A percentile compares a stretch with the other conserved stretches of the same genome.
Conservation (phyloP, 73 alveolate species). For the Paramecium sonneborni region DNA sequence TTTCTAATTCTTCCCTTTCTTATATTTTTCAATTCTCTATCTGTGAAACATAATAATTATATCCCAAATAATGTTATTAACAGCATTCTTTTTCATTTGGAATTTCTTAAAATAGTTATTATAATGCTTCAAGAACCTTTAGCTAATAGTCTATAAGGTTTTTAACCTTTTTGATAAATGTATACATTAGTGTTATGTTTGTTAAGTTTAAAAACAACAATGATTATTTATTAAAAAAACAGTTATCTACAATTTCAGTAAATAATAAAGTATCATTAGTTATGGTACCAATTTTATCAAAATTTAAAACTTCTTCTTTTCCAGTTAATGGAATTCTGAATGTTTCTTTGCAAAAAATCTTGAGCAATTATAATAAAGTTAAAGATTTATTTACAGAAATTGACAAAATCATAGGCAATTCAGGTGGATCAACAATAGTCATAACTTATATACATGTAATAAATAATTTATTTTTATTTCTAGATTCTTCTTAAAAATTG, state of each 20-base stretch:
- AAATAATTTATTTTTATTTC: slow-evolving; percentile 87
- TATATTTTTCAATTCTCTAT: slow-evolving; percentile 74
- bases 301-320: slow-evolving; percentile 74
- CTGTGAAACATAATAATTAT: slow-evolving; percentile 91
- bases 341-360: slow-evolving; percentile 98
- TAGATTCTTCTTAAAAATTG: slow-evolving; percentile 86
- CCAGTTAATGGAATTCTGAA: slow-evolving; percentile 99
- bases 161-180: slow-evolving; percentile 71
- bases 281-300: slow-evolving; percentile 99
- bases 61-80: slow-evolving; percentile 84
- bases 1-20: slow-evolving; percentile 89
- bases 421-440: slow-evolving; percentile 99
- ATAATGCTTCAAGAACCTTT: slow-evolving; percentile 96
- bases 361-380: slow-evolving; percentile 86
- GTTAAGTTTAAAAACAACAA: slow-evolving; percentile 69
- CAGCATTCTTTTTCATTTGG: slow-evolving; percentile 77
- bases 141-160: slow-evolving; percentile 75
- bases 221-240: slow-evolving; percentile 72
- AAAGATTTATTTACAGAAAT: slow-evolving; percentile 97
- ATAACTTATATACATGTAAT: slow-evolving; percentile 95
- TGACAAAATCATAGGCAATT: slow-evolving; percentile 98
- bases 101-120: slow-evolving; percentile 71
- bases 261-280: slow-evolving; percentile 94
- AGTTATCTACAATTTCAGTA: slow-evolving; percentile 81
- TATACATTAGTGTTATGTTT: slow-evolving; percentile 75